A percentile compares a stretch with the other conserved stretches of the same genome.
phyloP scores from a whole-genome alignment of 1,284 basidiomycete species.

The Ustilago tritici region DNA sequence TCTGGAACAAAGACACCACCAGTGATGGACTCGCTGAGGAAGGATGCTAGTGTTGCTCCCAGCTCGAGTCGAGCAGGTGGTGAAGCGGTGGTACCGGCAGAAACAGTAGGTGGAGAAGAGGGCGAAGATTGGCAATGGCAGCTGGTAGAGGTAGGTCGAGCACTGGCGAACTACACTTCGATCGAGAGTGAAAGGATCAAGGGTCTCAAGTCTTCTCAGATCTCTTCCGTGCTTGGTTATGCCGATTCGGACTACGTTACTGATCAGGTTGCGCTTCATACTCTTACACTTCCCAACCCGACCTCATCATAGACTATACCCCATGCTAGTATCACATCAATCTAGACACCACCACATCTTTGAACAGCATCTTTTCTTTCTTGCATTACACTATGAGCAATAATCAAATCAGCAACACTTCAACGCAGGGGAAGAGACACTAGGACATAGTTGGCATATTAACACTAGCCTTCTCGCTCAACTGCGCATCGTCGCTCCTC shows the following conservation, averaged over 20 bases:
- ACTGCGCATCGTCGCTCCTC: constrained; percentile 53
- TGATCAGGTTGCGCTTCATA: constrained; percentile 72
- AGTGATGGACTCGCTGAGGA: constrained; percentile 44
- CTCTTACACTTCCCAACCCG: constrained; percentile 22
- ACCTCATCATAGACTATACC: not conserved
- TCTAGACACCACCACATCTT: constrained; percentile 1
- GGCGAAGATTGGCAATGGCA: constrained; percentile 74
- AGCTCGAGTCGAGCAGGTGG: not conserved
- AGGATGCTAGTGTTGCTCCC: constrained; percentile 1
- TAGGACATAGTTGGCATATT: constrained; percentile 66
- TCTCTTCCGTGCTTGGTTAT: constrained; percentile 86
- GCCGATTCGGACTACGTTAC: constrained; percentile 96
- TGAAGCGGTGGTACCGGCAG: not conserved
- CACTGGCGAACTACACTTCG: constrained; percentile 94
- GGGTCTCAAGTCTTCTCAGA: constrained; percentile 77
- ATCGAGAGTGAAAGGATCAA: constrained; percentile 89
- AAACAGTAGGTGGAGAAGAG: constrained; percentile 4
- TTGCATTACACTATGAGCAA: not conserved
- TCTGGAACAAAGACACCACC: constrained; percentile 37
- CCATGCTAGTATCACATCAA: not conserved
- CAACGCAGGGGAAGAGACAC: not conserved
- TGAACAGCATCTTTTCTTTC: not conserved
- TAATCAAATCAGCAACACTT: not conserved
- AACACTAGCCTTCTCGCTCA: constrained; percentile 52
- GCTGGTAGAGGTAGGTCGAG: constrained; percentile 89